These are phyloP conservation scores for Exsudoporus frostii DNA, from an alignment of 768 basidiomycete species.

Conservation along the genomic window DNA sequence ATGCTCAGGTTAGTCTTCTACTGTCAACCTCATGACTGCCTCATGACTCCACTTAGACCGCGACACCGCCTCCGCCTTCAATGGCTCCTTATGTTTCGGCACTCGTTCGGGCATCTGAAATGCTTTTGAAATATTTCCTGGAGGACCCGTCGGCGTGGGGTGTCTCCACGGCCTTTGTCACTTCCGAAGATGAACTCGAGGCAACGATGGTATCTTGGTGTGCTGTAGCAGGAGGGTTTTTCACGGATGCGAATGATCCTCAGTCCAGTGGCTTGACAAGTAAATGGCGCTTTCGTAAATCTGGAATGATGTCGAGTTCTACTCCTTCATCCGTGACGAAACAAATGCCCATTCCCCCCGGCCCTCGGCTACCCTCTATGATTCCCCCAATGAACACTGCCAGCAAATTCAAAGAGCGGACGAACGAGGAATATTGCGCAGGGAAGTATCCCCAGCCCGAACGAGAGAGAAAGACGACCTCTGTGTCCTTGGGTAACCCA, in stretches of 20 bases:
- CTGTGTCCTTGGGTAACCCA: background rate
- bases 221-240: conserved; percentile 35
- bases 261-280: conserved; percentile 9
- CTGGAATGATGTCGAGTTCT: conserved; percentile 5
- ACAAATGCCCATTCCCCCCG: conserved; percentile 1
- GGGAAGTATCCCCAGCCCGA: background rate
- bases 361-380: conserved; percentile 12
- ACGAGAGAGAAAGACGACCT: background rate
- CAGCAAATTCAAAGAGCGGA: conserved; percentile 2
- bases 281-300: conserved; percentile 26
- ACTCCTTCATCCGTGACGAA: conserved; percentile 4
- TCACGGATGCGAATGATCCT: conserved; percentile 24
- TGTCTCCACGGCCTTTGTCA: conserved; percentile 57
- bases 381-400: conserved; percentile 6
- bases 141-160: conserved; percentile 66
- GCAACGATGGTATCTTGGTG: conserved; percentile 55
- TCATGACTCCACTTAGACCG: conserved; percentile 25
- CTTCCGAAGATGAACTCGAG: conserved; percentile 50
- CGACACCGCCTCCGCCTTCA: conserved; percentile 46
- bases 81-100: conserved; percentile 51
- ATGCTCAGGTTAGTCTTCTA: conserved; percentile 32
- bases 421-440: conserved; percentile 1
- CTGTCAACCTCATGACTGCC: background rate
- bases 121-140: conserved; percentile 48
- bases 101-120: conserved; percentile 49